Conservation (phyloP, 2,329 filamentous ascomycete species). For the Pseudocercospora macadamiae region DNA sequence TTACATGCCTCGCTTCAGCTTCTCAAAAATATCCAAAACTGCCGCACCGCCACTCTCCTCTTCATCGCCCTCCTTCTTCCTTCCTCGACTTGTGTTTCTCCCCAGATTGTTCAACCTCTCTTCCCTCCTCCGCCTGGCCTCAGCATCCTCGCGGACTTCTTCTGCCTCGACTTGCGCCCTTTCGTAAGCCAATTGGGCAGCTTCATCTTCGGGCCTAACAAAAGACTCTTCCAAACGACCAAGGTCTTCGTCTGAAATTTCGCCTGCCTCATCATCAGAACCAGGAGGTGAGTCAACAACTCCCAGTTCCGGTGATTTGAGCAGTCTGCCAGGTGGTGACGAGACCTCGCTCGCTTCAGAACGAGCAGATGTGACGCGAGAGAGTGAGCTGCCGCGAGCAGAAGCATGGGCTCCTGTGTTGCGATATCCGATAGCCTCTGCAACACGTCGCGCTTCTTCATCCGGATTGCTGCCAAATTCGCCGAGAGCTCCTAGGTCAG, state of each 20-base stretch:
- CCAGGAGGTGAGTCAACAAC: constrained; percentile 28
- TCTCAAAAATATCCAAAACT: constrained; percentile 38
- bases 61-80: constrained; percentile 26
- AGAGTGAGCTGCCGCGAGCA: constrained; percentile 32
- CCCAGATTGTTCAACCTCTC: constrained; percentile 19
- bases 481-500: constrained; percentile 40
- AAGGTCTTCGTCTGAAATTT: constrained; percentile 30
- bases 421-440: constrained; percentile 42
- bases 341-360: constrained; percentile 41
- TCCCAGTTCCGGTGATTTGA: constrained; percentile 39
- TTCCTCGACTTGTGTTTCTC: constrained; percentile 27
- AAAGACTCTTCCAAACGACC: constrained; percentile 20
- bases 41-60: constrained; percentile 32
- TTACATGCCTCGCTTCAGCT: constrained; percentile 37
- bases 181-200: constrained; percentile 38
- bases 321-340: constrained; percentile 51
- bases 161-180: constrained; percentile 36
- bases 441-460: constrained; percentile 44
- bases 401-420: constrained; percentile 13
- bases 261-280: constrained; percentile 32
- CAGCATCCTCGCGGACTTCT: constrained; percentile 37
- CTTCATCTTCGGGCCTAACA: constrained; percentile 39
- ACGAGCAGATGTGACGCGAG: constrained; percentile 32
- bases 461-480: constrained; percentile 36
- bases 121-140: constrained; percentile 31